A percentile compares a stretch with the other conserved stretches of the same genome.
phyloP scores from a whole-genome alignment of 352 stramenopile genomes.

The Achlya hypogyna region DNA sequence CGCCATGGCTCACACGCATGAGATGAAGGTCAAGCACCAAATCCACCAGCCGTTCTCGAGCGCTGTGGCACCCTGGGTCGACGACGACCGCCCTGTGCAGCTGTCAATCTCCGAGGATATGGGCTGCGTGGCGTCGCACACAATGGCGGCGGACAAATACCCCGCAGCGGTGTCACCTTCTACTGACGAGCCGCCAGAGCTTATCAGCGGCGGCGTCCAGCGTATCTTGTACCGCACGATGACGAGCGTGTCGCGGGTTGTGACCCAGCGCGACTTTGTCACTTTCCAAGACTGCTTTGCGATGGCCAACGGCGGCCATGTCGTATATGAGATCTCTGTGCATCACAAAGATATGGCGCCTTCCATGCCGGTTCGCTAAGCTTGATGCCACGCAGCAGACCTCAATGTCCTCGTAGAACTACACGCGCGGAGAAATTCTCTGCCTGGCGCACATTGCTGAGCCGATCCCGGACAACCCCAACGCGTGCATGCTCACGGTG shows the following conservation, averaged over 20 bases:
- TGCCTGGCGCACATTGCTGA: conserved; percentile 15
- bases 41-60: conserved; percentile 7
- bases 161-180: neutral
- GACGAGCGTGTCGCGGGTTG: neutral
- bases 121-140: neutral
- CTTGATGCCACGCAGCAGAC: too few species aligned
- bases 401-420: neutral
- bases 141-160: neutral
- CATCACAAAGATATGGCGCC: conserved; percentile 2
- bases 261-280: conserved; percentile 12
- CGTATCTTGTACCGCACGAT: conserved; percentile 14
- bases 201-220: neutral
- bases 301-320: conserved; percentile 7
- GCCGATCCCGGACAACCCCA: conserved; percentile 8
- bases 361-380: neutral
- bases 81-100: neutral
- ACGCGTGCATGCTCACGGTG: conserved; percentile 16
- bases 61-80: conserved; percentile 1
- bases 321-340: conserved; percentile 10
- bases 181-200: neutral
- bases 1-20: conserved; percentile 5
- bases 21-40: neutral
- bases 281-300: conserved; percentile 17
- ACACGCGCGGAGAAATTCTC: conserved; percentile 11
- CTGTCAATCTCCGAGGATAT: conserved; percentile 1